Evolutionary conservation across 805 yeast genomes (phyloP), one percentile per base, ranked within the genome.

Genomic region (Saturnispora kantuleensis): DNA sequence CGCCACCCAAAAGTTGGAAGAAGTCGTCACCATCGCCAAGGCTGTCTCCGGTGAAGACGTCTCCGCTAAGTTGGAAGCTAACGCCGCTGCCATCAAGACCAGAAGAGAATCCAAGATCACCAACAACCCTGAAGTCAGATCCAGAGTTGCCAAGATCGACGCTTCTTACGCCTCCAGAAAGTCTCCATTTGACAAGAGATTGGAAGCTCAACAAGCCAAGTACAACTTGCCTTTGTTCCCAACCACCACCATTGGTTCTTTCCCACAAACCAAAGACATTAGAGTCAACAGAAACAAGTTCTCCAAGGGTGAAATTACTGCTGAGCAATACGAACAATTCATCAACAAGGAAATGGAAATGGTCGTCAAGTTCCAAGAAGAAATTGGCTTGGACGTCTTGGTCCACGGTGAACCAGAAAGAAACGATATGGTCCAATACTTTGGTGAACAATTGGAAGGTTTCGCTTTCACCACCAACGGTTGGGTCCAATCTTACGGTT

Each of bases 371-470:
- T 93, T 93, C 94, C 99, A 93, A 79, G 98, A 93, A 76, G 96
- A 93, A 69, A 81, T 90, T 64, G 99, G 95, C 59, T 80, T 93
- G 62, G 99, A 93, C 67, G 97, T 93, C 60, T 77, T 90, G 60
- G 99, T 93, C 56, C 98, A 93, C 74, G 99, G 99, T 77, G 99
- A 93, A 78, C 98, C 99, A 71, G 98, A 93, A 81, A 85, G 99
- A 81, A 93, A 93, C 77, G 99, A 93, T 77, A 93, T 93, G 99
- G 98, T 93, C 64, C 98, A 93, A 79, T 93, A 90, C 83, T 93
- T 93, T 57, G 99, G 98, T 78, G 98, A 93, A 77, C 88, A 87
- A 77, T 77, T 93, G 68, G 84, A 85, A 66, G 99, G 99, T 72
- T 93, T 84, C 69, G 96, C 95, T 59, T 93, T 93, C 81, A 93